These are phyloP conservation scores for Arthroderma sp. DNA, from an alignment of 2,329 filamentous ascomycete species.

Conservation along the genomic window DNA sequence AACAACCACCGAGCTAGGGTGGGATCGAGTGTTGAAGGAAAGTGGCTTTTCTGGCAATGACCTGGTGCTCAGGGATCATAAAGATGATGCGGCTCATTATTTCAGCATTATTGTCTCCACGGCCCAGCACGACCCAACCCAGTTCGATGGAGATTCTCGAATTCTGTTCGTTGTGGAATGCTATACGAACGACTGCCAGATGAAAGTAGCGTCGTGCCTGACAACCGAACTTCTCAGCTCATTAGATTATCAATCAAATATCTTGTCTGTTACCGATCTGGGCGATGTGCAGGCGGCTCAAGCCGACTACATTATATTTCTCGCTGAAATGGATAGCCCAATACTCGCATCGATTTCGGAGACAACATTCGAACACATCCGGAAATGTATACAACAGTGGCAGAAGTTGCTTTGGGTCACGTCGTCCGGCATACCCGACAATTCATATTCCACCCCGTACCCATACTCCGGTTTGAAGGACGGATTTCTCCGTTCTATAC, in stretches of 20 bases:
- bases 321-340: conserved; percentile 11
- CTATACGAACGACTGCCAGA: neutral
- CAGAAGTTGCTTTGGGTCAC: conserved; percentile 23
- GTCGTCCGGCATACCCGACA: neutral
- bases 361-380: conserved; percentile 14
- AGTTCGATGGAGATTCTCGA: neutral
- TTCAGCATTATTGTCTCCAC: neutral
- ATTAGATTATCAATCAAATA: neutral
- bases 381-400: conserved; percentile 14
- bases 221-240: neutral
- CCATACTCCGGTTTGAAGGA: conserved; percentile 4
- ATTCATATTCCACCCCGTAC: neutral
- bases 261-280: neutral
- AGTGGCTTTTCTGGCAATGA: conserved; percentile 6
- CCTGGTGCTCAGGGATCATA: neutral
- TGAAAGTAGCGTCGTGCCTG: neutral
- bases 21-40: conserved; percentile 1
- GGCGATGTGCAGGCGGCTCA: neutral
- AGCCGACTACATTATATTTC: conserved; percentile 5
- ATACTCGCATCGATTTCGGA: conserved; percentile 11
- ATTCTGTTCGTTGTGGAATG: neutral
- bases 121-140: neutral
- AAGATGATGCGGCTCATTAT: neutral
- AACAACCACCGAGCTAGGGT: neutral
- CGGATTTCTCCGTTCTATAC: conserved; percentile 9